Base-by-base conservation (phyloP, 345 rosid species). In the Arabis hirsuta region DNA sequence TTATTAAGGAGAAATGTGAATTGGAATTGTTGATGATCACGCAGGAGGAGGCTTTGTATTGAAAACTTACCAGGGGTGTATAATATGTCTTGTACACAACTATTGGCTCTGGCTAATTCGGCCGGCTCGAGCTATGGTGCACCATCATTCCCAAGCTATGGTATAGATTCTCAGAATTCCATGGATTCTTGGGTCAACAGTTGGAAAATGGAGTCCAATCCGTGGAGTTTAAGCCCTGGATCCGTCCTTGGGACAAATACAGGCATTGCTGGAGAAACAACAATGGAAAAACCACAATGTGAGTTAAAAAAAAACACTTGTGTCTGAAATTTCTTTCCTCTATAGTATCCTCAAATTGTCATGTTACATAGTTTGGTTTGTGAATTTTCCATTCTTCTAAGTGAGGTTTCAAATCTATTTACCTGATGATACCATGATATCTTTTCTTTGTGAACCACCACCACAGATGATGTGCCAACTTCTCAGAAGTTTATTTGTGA, bases 91-190 rank as follows among this genome's bases (percentile, higher is more conserved):
- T 73, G 29, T 63, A 45, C 39, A 3, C 64, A 73, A 34, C 32
- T 73, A 10, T 12, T 64, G 22, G 70, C 76, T 44, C n/a, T 64
- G 43, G 77, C 64, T 59, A 39, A 45, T 56, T 14, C 39, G 1
- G 36, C 14, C 41, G 19, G 1, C 29, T 32, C 62, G n/a, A 44
- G 41, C 63, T 72, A 57, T 69, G 56, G 20, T 56, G 44, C 54
- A 47, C 13, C 57, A 69, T 45, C 63, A 48, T 24, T 27, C 26
- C 39, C 13, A 12, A 34, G 12, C 36, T 34, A 34, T 34, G 56
- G 6, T 36, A 34, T 34, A 38, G 13, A 12, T 22, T 26, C 56
- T 14, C 54, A 29, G 1, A 7, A 2, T 19, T 32, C 22, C 1
- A 27, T 27, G 51, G 41, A 61, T 24, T 53, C 45, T 29, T 61